These are phyloP conservation scores for Clonostachys rhizophaga DNA, from an alignment of 2,329 filamentous ascomycete genomes.

Conservation along the genomic window DNA sequence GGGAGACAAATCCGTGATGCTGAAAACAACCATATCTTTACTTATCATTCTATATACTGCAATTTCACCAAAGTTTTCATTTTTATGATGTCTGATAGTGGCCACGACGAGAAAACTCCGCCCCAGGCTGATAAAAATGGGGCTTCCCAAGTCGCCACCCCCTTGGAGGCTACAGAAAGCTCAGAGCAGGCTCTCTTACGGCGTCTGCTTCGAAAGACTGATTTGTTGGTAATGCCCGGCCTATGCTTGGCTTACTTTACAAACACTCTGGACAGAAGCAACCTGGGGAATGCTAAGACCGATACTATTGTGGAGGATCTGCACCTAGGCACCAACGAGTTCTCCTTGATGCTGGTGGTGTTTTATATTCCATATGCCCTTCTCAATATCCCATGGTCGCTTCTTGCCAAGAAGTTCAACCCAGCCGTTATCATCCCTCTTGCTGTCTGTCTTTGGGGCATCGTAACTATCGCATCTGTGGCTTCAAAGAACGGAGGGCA, in stretches of 20 bases:
- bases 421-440: constrained; percentile 16
- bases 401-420: constrained; percentile 14
- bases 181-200: not conserved
- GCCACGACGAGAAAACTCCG: not conserved
- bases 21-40: too few species aligned
- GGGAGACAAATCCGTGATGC: too few species aligned
- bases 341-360: constrained; percentile 19
- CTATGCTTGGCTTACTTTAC: constrained; percentile 2
- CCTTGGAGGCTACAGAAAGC: not conserved
- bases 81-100: not conserved
- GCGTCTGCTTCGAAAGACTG: constrained; percentile 8
- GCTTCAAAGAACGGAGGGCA: constrained; percentile 30
- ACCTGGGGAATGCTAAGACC: constrained; percentile 41
- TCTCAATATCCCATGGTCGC: constrained; percentile 15
- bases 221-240: constrained; percentile 9
- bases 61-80: too few species aligned
- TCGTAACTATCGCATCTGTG: constrained; percentile 12
- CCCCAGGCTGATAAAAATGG: not conserved
- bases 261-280: constrained; percentile 13
- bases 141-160: not conserved
- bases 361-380: constrained; percentile 22
- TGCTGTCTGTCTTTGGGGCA: constrained; percentile 16
- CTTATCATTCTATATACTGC: too few species aligned
- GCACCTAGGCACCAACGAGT: constrained; percentile 38
- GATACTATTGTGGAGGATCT: constrained; percentile 41